phyloP scores from a whole-genome alignment of 805 yeast genomes.

The Phaffomyces thermotolerans region DNA sequence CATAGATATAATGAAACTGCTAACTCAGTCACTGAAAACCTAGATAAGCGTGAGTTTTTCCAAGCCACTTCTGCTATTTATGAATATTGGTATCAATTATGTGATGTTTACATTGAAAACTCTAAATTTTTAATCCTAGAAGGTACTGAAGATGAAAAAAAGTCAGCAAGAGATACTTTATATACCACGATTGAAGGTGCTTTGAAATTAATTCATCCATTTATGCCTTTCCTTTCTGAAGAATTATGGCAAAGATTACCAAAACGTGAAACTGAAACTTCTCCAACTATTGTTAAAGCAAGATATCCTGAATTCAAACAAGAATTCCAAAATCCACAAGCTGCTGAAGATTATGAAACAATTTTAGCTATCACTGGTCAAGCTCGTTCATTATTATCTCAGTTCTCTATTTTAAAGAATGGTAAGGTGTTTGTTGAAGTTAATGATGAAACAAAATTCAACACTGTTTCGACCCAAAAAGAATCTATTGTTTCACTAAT shows the following conservation, averaged over 20 bases:
- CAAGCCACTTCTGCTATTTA: conserved; percentile 82
- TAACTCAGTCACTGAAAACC: conserved; percentile 50
- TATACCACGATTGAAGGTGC: conserved; percentile 92
- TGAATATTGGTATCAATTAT: conserved; percentile 91
- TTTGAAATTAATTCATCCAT: conserved; percentile 88
- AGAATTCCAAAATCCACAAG: conserved; percentile 54
- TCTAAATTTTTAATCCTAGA: conserved; percentile 88
- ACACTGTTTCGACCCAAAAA: conserved; percentile 60
- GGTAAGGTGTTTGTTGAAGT: conserved; percentile 82
- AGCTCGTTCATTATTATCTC: conserved; percentile 87
- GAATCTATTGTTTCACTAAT: conserved; percentile 86
- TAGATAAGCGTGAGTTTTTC: conserved; percentile 84
- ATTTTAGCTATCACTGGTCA: conserved; percentile 82
- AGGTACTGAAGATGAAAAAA: conserved; percentile 77
- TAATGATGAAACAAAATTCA: conserved; percentile 36
- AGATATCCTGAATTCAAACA: conserved; percentile 61
- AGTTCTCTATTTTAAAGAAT: conserved; percentile 80
- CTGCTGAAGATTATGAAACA: conserved; percentile 73
- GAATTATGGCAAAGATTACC: conserved; percentile 99
- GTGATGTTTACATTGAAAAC: conserved; percentile 98
- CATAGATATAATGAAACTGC: conserved; percentile 74
- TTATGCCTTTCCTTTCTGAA: conserved; percentile 96
- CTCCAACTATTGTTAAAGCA: conserved; percentile 72
- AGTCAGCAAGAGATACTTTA: conserved; percentile 88
- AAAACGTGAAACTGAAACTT: conserved; percentile 63